phyloP scores from a whole-genome alignment of 768 basidiomycete genomes.

The Rhodotorula kratochvilovae region DNA sequence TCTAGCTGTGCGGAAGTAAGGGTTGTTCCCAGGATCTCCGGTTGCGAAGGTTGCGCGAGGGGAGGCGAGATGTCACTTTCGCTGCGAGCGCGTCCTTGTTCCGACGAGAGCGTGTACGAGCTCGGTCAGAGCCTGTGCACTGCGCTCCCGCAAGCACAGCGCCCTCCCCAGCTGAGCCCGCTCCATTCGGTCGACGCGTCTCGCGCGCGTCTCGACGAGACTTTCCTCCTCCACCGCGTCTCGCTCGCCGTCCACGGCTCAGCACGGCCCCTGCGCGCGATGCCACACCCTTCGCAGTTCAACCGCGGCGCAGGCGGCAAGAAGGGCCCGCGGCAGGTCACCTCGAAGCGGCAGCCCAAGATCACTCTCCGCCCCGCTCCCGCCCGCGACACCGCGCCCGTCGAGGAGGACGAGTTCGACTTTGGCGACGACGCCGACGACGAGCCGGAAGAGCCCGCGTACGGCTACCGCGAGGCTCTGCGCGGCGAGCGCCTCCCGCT shows the following conservation, averaged over 20 bases:
- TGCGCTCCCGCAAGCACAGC: too few species aligned
- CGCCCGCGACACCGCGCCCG: neutral
- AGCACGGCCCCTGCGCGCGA: neutral
- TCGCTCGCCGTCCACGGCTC: neutral
- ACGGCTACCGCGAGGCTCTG: slow-evolving; percentile 25
- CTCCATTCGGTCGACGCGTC: neutral
- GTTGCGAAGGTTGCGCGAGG: too few species aligned
- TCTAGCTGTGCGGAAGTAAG: neutral
- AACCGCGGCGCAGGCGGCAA: slow-evolving; percentile 18
- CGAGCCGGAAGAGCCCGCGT: neutral
- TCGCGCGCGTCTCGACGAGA: neutral
- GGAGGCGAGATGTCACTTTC: too few species aligned
- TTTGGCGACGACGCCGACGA: neutral
- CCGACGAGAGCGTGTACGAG: too few species aligned
- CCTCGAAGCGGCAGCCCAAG: slow-evolving; percentile 21
- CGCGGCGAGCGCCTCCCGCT: slow-evolving; percentile 12
- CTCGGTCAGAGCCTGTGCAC: too few species aligned
- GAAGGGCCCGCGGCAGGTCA: slow-evolving; percentile 30
- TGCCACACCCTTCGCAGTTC: slow-evolving; percentile 2
- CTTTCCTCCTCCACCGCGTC: neutral
- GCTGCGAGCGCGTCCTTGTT: too few species aligned
- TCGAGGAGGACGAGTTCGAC: neutral
- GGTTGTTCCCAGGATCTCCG: too few species aligned
- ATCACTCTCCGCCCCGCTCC: slow-evolving; percentile 21
- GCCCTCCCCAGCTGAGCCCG: too few species aligned